Evolutionary conservation across 2,329 filamentous ascomycete genomes (phyloP).

Genomic region (Xylaria sp.): DNA sequence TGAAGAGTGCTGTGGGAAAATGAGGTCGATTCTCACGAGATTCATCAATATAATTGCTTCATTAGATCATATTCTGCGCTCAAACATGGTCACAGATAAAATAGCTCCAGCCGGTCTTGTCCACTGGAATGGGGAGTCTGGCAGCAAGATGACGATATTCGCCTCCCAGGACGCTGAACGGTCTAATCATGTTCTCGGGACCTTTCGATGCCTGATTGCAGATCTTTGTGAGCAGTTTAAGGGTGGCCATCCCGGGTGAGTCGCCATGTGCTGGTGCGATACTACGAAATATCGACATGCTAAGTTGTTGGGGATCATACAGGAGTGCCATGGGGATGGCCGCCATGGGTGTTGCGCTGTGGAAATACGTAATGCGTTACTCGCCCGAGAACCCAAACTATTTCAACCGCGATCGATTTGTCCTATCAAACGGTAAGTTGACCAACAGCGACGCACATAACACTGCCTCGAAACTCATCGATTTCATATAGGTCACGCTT

Average conservation of each 20-base stretch:
- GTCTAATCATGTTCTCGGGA: slow-evolving; percentile 58
- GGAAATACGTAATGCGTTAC: slow-evolving; percentile 65
- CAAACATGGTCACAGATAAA: not conserved
- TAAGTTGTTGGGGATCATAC: slow-evolving; percentile 25
- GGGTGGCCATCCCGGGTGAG: slow-evolving; percentile 74
- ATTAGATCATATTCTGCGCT: not conserved
- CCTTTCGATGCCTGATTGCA: slow-evolving; percentile 71
- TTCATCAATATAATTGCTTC: not conserved
- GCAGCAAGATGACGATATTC: not conserved
- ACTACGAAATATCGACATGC: slow-evolving; percentile 20
- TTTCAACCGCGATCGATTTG: slow-evolving; percentile 69
- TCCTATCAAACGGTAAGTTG: slow-evolving; percentile 63
- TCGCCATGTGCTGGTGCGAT: not conserved
- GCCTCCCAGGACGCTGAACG: not conserved
- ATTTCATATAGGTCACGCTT: slow-evolving; percentile 54
- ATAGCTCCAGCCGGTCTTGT: not conserved
- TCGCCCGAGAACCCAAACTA: slow-evolving; percentile 61
- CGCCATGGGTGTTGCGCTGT: slow-evolving; percentile 56
- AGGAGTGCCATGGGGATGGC: slow-evolving; percentile 51
- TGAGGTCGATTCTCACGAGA: not conserved
- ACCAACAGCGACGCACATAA: not conserved
- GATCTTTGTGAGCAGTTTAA: slow-evolving; percentile 77
- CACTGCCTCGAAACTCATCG: not conserved
- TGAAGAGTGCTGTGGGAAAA: not conserved
- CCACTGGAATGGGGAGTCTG: not conserved